Conservation (phyloP, 371 early-diverging fungal genomes). For the Mortierella polycephala region DNA sequence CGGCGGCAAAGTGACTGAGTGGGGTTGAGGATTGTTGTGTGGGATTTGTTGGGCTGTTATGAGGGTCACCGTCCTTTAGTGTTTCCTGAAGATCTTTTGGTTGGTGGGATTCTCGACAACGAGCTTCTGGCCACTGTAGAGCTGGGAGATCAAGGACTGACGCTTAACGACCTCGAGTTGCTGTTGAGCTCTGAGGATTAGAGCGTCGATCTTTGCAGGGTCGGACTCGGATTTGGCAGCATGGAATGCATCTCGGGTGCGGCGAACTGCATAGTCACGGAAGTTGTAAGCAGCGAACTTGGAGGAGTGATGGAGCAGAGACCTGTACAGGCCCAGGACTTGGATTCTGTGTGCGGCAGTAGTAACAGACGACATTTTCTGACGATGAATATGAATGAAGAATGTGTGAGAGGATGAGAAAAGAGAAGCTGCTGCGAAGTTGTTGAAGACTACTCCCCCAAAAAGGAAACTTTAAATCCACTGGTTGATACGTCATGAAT, state of each 20-base stretch:
- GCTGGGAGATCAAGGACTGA: conserved; percentile 71
- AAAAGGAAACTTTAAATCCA: neutral
- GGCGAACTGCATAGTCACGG: conserved; percentile 75
- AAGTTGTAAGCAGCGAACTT: conserved; percentile 78
- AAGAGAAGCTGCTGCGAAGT: neutral
- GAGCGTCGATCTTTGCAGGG: conserved; percentile 61
- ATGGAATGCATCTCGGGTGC: conserved; percentile 75
- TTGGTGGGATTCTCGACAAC: conserved; percentile 64
- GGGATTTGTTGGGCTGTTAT: neutral
- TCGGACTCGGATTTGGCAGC: conserved; percentile 66
- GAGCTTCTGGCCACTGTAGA: conserved; percentile 68
- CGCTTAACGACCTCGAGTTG: conserved; percentile 74
- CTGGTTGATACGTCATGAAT: no score
- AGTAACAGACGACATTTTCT: conserved; percentile 13
- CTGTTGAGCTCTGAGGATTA: conserved; percentile 64
- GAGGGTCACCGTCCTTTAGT: conserved; percentile 4
- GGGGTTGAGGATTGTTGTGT: neutral
- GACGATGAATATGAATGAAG: neutral
- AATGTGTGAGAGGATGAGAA: neutral
- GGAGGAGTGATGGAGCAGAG: conserved; percentile 70
- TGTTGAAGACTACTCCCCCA: neutral
- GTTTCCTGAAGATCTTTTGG: conserved; percentile 35
- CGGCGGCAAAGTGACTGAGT: neutral
- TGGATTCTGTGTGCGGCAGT: conserved; percentile 49
- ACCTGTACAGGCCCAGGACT: conserved; percentile 72